A percentile compares a stretch with the other conserved stretches of the same genome.
Conservation (phyloP, 2,329 filamentous ascomycete genomes). For the Trichoderma semiorbis region DNA sequence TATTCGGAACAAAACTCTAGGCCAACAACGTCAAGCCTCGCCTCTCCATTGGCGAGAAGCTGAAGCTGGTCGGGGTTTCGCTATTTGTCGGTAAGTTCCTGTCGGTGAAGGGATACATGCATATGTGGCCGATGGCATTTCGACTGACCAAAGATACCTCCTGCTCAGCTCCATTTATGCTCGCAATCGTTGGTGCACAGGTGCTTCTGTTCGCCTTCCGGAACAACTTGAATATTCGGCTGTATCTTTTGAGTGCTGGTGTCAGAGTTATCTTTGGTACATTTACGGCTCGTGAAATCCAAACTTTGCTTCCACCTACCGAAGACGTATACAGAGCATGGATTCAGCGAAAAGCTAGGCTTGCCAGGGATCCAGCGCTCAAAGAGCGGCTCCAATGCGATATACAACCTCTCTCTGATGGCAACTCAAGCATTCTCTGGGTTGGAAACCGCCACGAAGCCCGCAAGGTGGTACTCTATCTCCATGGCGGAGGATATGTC, state of each 20-base stretch:
- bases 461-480: conserved; percentile 29
- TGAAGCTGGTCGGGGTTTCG: conserved; percentile 18
- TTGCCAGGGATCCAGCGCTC: conserved; percentile 10
- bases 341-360: conserved; percentile 22
- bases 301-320: conserved; percentile 23
- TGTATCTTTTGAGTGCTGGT: conserved; percentile 21
- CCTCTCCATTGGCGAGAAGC: conserved; percentile 22
- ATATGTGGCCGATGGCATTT: not conserved
- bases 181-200: conserved; percentile 16
- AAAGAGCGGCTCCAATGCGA: conserved; percentile 21
- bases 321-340: conserved; percentile 24
- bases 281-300: conserved; percentile 25
- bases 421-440: conserved; percentile 27
- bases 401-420: conserved; percentile 22
- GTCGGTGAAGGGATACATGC: not conserved
- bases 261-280: conserved; percentile 21
- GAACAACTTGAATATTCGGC: conserved; percentile 19
- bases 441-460: conserved; percentile 28
- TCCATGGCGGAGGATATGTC: conserved; percentile 31
- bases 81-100: conserved; percentile 20
- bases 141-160: not conserved
- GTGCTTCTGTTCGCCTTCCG: conserved; percentile 21
- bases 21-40: conserved; percentile 20
- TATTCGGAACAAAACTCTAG: not conserved
- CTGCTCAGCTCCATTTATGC: conserved; percentile 18